Evolutionary conservation across 2,329 filamentous ascomycete genomes (phyloP).

Genomic region (Didymella sp.): DNA sequence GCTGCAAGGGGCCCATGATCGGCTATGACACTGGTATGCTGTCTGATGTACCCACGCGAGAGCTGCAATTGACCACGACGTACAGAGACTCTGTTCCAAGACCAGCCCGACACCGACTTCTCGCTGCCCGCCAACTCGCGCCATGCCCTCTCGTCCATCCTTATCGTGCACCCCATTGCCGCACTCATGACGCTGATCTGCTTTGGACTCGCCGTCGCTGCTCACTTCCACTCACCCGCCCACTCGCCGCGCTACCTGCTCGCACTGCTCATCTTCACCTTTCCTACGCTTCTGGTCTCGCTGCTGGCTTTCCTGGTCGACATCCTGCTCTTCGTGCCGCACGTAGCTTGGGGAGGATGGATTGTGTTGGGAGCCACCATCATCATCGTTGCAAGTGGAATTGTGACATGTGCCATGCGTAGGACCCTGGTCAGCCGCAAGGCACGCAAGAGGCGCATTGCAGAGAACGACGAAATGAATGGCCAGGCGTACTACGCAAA

Average conservation of each 20-base stretch:
- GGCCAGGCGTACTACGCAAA: constrained; percentile 83
- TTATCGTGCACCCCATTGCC: constrained; percentile 92
- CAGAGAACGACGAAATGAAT: constrained; percentile 96
- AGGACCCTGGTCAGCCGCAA: constrained; percentile 90
- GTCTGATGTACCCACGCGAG: constrained; percentile 2
- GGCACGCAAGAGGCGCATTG: constrained; percentile 89
- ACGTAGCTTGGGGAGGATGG: constrained; percentile 93
- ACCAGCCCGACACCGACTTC: constrained; percentile 60
- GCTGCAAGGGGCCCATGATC: constrained; percentile 76
- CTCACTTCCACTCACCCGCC: constrained; percentile 85
- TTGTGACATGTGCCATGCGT: constrained; percentile 94
- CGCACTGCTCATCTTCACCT: constrained; percentile 81
- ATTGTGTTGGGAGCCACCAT: constrained; percentile 89
- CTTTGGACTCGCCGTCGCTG: constrained; percentile 77
- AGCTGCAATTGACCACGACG: constrained; percentile 21
- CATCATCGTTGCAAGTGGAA: constrained; percentile 77
- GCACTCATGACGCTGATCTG: constrained; percentile 85
- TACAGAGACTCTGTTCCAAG: constrained; percentile 58
- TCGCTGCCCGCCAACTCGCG: constrained; percentile 69
- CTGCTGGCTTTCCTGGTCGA: constrained; percentile 91
- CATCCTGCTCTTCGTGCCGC: constrained; percentile 91
- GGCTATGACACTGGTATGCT: constrained; percentile 84
- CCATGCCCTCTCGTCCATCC: constrained; percentile 79
- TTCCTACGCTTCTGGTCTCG: constrained; percentile 83
- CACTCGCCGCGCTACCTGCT: constrained; percentile 91